Evolutionary conservation across 768 basidiomycete species (phyloP).

Genomic region (Hygrophorus russula): DNA sequence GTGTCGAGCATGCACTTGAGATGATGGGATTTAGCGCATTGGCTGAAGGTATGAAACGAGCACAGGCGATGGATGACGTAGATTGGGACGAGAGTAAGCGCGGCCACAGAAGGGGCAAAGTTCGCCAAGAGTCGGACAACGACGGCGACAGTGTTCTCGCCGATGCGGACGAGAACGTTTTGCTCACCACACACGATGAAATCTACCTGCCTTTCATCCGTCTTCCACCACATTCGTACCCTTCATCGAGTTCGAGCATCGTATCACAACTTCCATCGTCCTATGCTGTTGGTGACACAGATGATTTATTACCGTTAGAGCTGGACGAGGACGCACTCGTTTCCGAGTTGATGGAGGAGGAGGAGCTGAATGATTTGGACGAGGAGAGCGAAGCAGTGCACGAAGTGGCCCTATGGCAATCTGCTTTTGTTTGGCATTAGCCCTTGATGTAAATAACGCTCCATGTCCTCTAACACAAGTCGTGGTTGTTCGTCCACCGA

Average conservation of each 20-base stretch:
- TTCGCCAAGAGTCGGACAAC: conserved; percentile 8
- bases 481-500: neutral
- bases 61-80: conserved; percentile 6
- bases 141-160: conserved; percentile 6
- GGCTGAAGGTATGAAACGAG: conserved; percentile 31
- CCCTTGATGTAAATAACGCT: too few species aligned
- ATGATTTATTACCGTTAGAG: conserved; percentile 9
- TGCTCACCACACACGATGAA: conserved; percentile 12
- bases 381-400: conserved; percentile 16
- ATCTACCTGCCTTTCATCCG: conserved; percentile 14
- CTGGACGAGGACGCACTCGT: conserved; percentile 26
- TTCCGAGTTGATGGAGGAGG: conserved; percentile 33
- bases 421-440: too few species aligned
- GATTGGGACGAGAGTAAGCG: neutral
- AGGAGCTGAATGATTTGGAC: conserved; percentile 27
- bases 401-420: conserved; percentile 31
- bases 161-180: conserved; percentile 5
- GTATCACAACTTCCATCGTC: neutral
- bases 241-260: neutral
- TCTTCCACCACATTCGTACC: conserved; percentile 8
- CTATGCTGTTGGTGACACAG: neutral
- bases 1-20: conserved; percentile 38
- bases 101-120: conserved; percentile 11
- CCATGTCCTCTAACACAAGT: too few species aligned
- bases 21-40: conserved; percentile 29